Base-by-base conservation (phyloP, 805 yeast genomes). In the Lipomyces chichibuensis region DNA sequence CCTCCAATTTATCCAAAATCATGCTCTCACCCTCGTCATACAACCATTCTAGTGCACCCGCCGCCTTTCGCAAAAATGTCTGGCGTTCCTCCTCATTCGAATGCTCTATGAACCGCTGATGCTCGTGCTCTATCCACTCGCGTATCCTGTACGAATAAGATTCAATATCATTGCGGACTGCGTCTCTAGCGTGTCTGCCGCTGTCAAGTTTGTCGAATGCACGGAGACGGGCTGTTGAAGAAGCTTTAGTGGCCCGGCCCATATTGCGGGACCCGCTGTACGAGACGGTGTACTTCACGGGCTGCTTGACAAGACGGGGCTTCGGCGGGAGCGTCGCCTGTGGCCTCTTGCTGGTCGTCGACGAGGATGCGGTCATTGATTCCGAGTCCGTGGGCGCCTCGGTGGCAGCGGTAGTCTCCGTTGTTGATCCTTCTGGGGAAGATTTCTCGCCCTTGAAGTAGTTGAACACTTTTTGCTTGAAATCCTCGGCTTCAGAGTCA, bases 111-210 rank as follows among this genome's bases (percentile, higher is more conserved):
- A 65, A 66, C 27, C 63, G 53, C 33, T 63, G 56, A 80, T 83
- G 13, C 52, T 84, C 83, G 39, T 85, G 86, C 20, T 85, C 89
- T 23, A 91, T 73, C 62, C 80, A 82, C 9, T 84, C 81, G 65
- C 96, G 85, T 37, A 91, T 81, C 65, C 83, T 83, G 79, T 94
- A 93, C 63, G 92, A 80, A n/a, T 84, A 79, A 25, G 87, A 83
- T 78, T 94, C 98, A 25, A 94, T 82, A 46, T 82, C 78, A 76
- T 93, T 94, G 71, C 85, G 84, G 37, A 84, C 78, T 64, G 85
- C 86, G 57, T 90, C 90, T 53, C 85, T 78, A 62, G 80, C 78
- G 35, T 79, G 77, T 63, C 90, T 82, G 62, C 82, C 85, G 14
- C 79, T 77, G 72, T 92, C 97, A 65, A 81, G 81, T 27, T 76